Percentiles rank a stretch among this genome's conserved stretches.
These are phyloP conservation scores for Lobosporangium transversale DNA, from an alignment of 192 early-diverging fungal species.

Conservation along the genomic window DNA sequence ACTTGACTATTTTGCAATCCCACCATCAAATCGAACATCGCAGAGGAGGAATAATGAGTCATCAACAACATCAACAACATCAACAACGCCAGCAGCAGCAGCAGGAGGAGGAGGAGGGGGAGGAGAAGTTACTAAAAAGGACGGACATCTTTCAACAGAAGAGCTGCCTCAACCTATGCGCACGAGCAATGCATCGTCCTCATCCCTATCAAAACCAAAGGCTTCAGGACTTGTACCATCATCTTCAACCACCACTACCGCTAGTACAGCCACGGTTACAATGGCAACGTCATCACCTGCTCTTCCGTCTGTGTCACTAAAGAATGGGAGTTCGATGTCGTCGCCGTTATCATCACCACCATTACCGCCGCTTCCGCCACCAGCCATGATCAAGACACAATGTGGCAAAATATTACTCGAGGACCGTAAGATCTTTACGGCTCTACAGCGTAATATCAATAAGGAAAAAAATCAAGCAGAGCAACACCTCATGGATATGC, in stretches of 20 bases:
- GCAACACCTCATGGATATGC: conserved; percentile 85
- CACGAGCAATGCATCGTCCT: too few relatives aligned
- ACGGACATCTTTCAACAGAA: too few relatives aligned
- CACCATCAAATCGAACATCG: too few relatives aligned
- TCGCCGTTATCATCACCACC: conserved; percentile 21
- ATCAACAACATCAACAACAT: not conserved
- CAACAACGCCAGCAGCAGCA: not conserved
- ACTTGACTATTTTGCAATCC: conserved; percentile 79
- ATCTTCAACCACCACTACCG: not conserved
- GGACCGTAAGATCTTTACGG: conserved; percentile 77
- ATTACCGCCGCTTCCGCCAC: conserved; percentile 9
- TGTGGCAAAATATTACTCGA: conserved; percentile 70
- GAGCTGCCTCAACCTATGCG: too few relatives aligned
- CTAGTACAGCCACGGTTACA: not conserved
- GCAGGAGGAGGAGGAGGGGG: too few relatives aligned
- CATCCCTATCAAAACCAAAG: too few relatives aligned
- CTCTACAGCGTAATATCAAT: conserved; percentile 78
- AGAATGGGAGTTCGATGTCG: not conserved
- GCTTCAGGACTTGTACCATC: not conserved
- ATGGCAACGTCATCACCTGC: not conserved
- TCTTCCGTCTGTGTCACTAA: not conserved
- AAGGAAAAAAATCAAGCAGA: conserved; percentile 70
- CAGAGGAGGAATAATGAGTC: too few relatives aligned
- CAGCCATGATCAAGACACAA: conserved; percentile 59
- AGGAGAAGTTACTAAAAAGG: too few relatives aligned